phyloP scores from a whole-genome alignment of 805 yeast species.

The Zygoascus tannicola region DNA sequence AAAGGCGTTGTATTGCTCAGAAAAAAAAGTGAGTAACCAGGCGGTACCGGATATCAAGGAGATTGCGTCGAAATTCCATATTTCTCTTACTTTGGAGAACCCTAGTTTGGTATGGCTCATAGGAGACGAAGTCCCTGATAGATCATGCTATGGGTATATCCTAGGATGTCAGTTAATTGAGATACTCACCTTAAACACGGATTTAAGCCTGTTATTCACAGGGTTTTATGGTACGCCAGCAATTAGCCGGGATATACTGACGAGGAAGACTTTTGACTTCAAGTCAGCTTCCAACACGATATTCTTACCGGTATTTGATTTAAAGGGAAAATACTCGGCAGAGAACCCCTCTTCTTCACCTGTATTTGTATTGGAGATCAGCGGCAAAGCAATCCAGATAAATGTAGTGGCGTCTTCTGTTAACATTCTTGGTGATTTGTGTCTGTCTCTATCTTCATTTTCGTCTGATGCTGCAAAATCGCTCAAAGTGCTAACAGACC shows the following conservation, averaged over 20 bases:
- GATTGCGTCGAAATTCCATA: background rate
- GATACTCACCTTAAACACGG: constrained; percentile 48
- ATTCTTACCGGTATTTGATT: constrained; percentile 21
- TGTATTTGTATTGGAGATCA: background rate
- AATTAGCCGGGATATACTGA: constrained; percentile 36
- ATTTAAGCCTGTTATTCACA: constrained; percentile 59
- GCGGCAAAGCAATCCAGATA: constrained; percentile 23
- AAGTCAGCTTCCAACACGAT: constrained; percentile 20
- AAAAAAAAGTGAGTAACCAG: background rate
- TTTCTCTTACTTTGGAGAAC: background rate
- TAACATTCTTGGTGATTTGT: constrained; percentile 28
- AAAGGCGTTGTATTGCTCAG: background rate
- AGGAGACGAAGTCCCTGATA: background rate
- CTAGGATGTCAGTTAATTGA: constrained; percentile 69
- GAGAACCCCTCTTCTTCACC: background rate
- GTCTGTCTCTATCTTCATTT: background rate
- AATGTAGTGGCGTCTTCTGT: constrained; percentile 22
- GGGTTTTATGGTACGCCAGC: constrained; percentile 69
- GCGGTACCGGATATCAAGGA: background rate
- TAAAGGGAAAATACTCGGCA: constrained; percentile 3
- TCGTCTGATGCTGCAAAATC: constrained; percentile 38
- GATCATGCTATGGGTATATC: constrained; percentile 56
- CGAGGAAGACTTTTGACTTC: background rate
- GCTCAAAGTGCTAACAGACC: constrained; percentile 24
- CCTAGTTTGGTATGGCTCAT: background rate